Conservation (phyloP, 2,329 filamentous ascomycete genomes). For the Incumbomyces delicatus region DNA sequence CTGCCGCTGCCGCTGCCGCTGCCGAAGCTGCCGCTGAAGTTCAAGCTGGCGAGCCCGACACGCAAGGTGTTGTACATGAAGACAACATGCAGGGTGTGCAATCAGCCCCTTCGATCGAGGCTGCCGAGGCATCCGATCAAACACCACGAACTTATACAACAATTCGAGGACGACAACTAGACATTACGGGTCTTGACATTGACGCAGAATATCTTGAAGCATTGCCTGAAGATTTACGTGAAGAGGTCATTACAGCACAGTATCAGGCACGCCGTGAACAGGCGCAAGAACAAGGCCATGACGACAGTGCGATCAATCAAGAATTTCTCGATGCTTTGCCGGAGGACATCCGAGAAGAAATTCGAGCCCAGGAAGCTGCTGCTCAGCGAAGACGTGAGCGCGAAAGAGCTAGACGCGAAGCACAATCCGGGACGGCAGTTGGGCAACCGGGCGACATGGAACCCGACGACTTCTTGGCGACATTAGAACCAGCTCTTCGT, state of each 20-base stretch:
- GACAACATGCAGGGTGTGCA: constrained; percentile 67
- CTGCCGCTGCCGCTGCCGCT: constrained; percentile 25
- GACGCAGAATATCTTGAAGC: constrained; percentile 90
- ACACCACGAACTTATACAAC: constrained; percentile 65
- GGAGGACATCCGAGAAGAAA: constrained; percentile 77
- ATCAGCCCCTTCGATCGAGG: constrained; percentile 29
- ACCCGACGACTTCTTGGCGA: constrained; percentile 81
- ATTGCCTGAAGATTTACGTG: constrained; percentile 91
- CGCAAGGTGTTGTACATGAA: constrained; percentile 23
- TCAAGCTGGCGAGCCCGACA: constrained; percentile 9
- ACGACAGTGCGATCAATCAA: constrained; percentile 32
- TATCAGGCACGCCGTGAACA: constrained; percentile 73
- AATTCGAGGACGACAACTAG: constrained; percentile 76
- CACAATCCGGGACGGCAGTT: constrained; percentile 39
- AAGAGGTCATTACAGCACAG: constrained; percentile 90
- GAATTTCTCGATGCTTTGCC: constrained; percentile 87
- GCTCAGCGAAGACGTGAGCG: constrained; percentile 82
- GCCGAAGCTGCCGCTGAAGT: constrained; percentile 20
- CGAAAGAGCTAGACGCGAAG: constrained; percentile 65
- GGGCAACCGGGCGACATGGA: constrained; percentile 74
- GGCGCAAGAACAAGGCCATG: constrained; percentile 54
- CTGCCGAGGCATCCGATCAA: constrained; percentile 27
- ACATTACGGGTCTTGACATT: constrained; percentile 90
- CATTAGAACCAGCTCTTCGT: constrained; percentile 72
- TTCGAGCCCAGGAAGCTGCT: constrained; percentile 79